These are phyloP conservation scores for Evernia prunastri DNA, from an alignment of 495 filamentous ascomycete species.

Conservation along the genomic window DNA sequence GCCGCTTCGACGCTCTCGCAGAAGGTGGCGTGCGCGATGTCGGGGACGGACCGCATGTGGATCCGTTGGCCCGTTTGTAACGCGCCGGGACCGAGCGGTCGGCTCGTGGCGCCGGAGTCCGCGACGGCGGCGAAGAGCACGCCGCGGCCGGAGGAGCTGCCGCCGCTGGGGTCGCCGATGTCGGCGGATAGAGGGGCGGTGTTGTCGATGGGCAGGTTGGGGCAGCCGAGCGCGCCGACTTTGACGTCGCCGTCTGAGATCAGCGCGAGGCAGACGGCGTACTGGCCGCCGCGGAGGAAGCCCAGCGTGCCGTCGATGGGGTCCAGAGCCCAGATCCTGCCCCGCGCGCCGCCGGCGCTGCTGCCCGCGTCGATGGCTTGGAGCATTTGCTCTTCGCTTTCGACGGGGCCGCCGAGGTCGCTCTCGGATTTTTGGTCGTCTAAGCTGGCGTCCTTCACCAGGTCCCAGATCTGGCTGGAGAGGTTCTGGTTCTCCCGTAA, in stretches of 20 bases:
- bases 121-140: slow-evolving; percentile 76
- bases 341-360: slow-evolving; percentile 68
- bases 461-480: slow-evolving; percentile 69
- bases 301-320: slow-evolving; percentile 97
- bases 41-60: slow-evolving; percentile 65
- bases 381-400: slow-evolving; percentile 69
- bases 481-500: slow-evolving; percentile 62
- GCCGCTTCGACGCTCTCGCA: slow-evolving; percentile 92
- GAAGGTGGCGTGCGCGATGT: slow-evolving; percentile 75
- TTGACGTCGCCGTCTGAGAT: slow-evolving; percentile 93
- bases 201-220: slow-evolving; percentile 85
- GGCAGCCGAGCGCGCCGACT: slow-evolving; percentile 88
- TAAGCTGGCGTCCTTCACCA: slow-evolving; percentile 67
- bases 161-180: slow-evolving; percentile 61
- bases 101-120: slow-evolving; percentile 68
- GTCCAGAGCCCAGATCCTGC: slow-evolving; percentile 93
- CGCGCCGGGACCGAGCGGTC: slow-evolving; percentile 56
- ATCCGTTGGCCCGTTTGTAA: slow-evolving; percentile 59
- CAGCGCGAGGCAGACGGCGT: slow-evolving; percentile 87
- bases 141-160: slow-evolving; percentile 64
- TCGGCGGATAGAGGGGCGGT: slow-evolving; percentile 56
- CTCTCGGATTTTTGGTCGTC: slow-evolving; percentile 57
- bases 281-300: slow-evolving; percentile 95
- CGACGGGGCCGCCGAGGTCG: slow-evolving; percentile 66
- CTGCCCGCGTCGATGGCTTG: slow-evolving; percentile 78